Evolutionary conservation across 2,329 filamentous ascomycete species (phyloP), one percentile per base, ranked within the genome.

Genomic region (Gyromitra esculenta): DNA sequence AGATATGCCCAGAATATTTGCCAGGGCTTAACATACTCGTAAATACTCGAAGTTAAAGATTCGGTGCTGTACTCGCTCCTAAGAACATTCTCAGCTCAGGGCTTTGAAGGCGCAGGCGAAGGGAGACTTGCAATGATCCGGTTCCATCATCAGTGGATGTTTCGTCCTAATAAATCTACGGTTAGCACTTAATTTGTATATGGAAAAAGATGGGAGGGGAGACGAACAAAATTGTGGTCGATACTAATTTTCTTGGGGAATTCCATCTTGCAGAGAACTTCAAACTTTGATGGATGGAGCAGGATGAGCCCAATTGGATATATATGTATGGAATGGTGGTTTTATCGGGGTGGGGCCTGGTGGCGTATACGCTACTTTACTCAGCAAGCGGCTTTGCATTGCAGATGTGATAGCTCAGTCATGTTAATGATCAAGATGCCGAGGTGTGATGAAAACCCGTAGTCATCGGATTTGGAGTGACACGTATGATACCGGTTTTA

Each of bases 1-100:
- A 64, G 70, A n/a, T n/a, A 43, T 31, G 8, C 35, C 18, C 15
- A 7, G 35, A 6, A n/a, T 11, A 2, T 9, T 8, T 13, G 2
- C 21, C 37, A 8, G 43, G 67, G 18, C 13, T n/a, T n/a, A 15
- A 54, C 52, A 35, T 76, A 76, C 68, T 73, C 21, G 13, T 57
- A 76, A 21, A 76, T 73, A 43, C 60, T 72, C 15, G 73, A 60
- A 21, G 35, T 76, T 6, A 76, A 45, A 1, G 73, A 73, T 52
- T 62, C 60, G 2, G 68, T 73, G 1, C 60, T 54, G 39, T 56
- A 73, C 6, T 59, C n/a, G 18, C 54, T 74, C 45, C 70, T 68
- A 50, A n/a, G 50, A 8, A 1, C 25, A 31, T 45, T 13, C 3
- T 57, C 50, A 59, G 31, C 13, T 37, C 41, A 21, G 13, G 37